A percentile compares a stretch with the other conserved stretches of the same genome.
These are phyloP conservation scores for Exophiala sp. DNA, from an alignment of 2,329 filamentous ascomycete species.

Conservation along the genomic window DNA sequence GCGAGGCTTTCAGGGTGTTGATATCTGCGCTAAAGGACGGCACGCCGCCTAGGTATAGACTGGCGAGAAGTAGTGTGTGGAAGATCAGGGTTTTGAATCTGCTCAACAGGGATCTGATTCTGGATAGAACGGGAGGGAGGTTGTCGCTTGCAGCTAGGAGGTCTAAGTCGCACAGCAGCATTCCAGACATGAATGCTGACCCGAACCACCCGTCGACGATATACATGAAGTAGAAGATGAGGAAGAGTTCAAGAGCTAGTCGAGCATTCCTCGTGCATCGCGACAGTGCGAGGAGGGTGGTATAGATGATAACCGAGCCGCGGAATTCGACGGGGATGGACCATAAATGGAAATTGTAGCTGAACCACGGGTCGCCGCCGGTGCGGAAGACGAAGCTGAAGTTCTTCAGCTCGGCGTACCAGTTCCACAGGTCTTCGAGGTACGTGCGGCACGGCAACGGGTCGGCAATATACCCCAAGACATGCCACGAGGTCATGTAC, in stretches of 20 bases:
- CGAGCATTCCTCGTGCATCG: conserved; percentile 51
- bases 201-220: conserved; percentile 60
- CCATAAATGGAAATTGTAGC: conserved; percentile 57
- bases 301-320: conserved; percentile 60
- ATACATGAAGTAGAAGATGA: conserved; percentile 62
- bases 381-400: conserved; percentile 61
- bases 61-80: conserved; percentile 48
- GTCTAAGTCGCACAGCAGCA: conserved; percentile 59
- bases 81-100: conserved; percentile 49
- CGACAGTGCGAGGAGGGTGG: conserved; percentile 51
- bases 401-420: conserved; percentile 57
- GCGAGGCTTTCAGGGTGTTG: conserved; percentile 17
- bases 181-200: conserved; percentile 55
- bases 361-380: conserved; percentile 53
- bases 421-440: conserved; percentile 47
- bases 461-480: conserved; percentile 46
- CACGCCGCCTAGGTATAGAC: conserved; percentile 56
- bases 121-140: too few relatives aligned
- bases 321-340: conserved; percentile 59
- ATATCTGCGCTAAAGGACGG: conserved; percentile 49
- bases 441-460: conserved; percentile 39
- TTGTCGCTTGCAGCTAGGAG: conserved; percentile 47
- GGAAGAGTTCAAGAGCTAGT: conserved; percentile 47
- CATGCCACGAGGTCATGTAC: conserved; percentile 50
- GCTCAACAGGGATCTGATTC: conserved; percentile 42